Conservation (phyloP, 768 basidiomycete genomes). For the Hypholoma fasciculare region DNA sequence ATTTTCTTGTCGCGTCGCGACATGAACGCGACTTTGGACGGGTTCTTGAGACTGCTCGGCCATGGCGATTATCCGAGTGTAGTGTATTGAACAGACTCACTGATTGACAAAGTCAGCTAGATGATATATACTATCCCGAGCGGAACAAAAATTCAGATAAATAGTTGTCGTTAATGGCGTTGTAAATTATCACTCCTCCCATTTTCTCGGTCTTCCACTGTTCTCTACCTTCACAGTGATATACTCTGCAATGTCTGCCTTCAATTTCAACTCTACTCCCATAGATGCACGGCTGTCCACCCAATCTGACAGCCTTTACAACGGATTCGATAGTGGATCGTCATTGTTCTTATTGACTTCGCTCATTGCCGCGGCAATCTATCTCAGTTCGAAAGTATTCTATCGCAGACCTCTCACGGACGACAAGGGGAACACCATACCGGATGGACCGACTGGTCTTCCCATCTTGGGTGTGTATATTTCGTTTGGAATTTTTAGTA, state of each 20-base stretch:
- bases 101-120: too few species aligned
- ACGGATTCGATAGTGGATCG: neutral
- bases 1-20: too few species aligned
- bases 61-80: too few species aligned
- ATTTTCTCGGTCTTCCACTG: too few species aligned
- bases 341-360: neutral
- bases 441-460: constrained; percentile 10
- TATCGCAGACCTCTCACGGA: neutral
- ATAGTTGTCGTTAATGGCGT: too few species aligned
- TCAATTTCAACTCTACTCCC: neutral
- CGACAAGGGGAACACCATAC: constrained; percentile 10
- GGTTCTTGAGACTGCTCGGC: too few species aligned
- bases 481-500: neutral
- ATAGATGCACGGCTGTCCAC: neutral
- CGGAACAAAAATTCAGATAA: too few species aligned
- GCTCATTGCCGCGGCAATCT: neutral
- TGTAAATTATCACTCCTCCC: too few species aligned
- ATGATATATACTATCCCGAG: too few species aligned
- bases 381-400: neutral
- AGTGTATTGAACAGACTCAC: too few species aligned
- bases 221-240: too few species aligned
- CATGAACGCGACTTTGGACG: too few species aligned
- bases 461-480: constrained; percentile 8
- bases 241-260: neutral
- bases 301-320: neutral